Percentiles rank a stretch among this genome's conserved stretches.
These are phyloP conservation scores for Geranium incanum DNA, from an alignment of 441 rosid species.

Conservation along the genomic window DNA sequence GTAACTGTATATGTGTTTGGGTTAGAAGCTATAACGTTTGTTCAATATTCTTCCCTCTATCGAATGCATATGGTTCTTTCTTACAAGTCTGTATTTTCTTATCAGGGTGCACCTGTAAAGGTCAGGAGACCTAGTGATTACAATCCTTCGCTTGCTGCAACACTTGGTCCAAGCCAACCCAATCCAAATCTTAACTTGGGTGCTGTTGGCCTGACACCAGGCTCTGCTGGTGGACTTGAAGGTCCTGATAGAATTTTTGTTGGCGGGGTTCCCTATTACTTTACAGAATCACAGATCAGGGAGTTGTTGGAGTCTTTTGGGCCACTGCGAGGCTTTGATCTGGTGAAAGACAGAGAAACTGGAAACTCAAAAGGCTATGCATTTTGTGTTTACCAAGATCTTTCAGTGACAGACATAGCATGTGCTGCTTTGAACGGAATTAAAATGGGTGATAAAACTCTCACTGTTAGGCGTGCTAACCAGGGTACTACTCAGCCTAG, in stretches of 20 bases:
- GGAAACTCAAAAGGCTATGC: slow-evolving; percentile 34
- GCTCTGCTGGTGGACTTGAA: slow-evolving; percentile 27
- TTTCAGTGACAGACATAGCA: slow-evolving; percentile 30
- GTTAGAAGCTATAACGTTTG: background rate
- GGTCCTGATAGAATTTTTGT: slow-evolving; percentile 35
- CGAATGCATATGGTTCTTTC: slow-evolving; percentile 2
- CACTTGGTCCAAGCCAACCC: slow-evolving; percentile 35
- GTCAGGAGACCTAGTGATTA: slow-evolving; percentile 32
- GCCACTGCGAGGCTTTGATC: slow-evolving; percentile 31
- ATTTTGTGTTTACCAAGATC: slow-evolving; percentile 30
- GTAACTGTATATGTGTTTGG: slow-evolving; percentile 13
- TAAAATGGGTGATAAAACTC: slow-evolving; percentile 35
- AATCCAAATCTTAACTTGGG: slow-evolving; percentile 26
- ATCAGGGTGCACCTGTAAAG: slow-evolving; percentile 32
- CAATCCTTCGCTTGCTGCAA: slow-evolving; percentile 32
- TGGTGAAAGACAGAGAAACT: slow-evolving; percentile 33
- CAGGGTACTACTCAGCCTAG: slow-evolving; percentile 26
- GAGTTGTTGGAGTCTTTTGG: slow-evolving; percentile 34
- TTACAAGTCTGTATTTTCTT: background rate
- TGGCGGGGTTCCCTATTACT: slow-evolving; percentile 33
- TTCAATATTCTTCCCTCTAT: background rate
- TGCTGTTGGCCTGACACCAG: slow-evolving; percentile 32
- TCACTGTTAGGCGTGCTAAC: slow-evolving; percentile 32
- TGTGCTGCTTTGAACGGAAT: slow-evolving; percentile 36
- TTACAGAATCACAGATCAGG: slow-evolving; percentile 30